A percentile compares a stretch with the other conserved stretches of the same genome.
These are phyloP conservation scores for Emmonsia crescens DNA, from an alignment of 2,329 filamentous ascomycete species.

Conservation along the genomic window DNA sequence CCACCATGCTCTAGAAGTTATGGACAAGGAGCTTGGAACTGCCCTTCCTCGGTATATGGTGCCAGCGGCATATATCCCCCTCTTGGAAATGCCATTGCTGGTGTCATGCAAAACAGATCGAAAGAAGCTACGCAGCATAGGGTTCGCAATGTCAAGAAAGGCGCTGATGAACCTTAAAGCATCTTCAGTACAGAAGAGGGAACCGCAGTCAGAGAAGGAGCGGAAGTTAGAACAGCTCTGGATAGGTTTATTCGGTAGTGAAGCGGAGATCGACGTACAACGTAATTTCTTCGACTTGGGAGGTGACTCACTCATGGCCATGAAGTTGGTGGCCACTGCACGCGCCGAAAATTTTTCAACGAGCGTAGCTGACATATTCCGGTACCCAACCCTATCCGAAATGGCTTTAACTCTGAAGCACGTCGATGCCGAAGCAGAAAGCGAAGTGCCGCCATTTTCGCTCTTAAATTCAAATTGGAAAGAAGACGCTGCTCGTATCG, in stretches of 20 bases:
- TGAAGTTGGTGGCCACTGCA: slow-evolving; percentile 20
- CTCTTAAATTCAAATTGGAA: slow-evolving; percentile 8
- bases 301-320: slow-evolving; percentile 21
- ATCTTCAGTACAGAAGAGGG: slow-evolving; percentile 4
- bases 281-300: slow-evolving; percentile 20
- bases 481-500: slow-evolving; percentile 3
- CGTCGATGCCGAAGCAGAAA: background rate
- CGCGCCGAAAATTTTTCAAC: slow-evolving; percentile 12
- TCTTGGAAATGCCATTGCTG: slow-evolving; percentile 27
- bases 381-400: slow-evolving; percentile 25
- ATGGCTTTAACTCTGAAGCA: slow-evolving; percentile 19
- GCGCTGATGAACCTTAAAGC: slow-evolving; percentile 11
- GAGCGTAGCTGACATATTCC: slow-evolving; percentile 20
- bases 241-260: slow-evolving; percentile 19
- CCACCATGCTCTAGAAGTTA: slow-evolving; percentile 20
- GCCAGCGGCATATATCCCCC: slow-evolving; percentile 28
- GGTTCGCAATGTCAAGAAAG: slow-evolving; percentile 17
- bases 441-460: slow-evolving; percentile 12
- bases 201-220: slow-evolving; percentile 20
- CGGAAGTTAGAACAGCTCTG: slow-evolving; percentile 22
- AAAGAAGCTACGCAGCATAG: slow-evolving; percentile 20
- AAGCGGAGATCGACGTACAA: slow-evolving; percentile 9
- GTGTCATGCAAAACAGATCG: slow-evolving; percentile 29
- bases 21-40: slow-evolving; percentile 27
- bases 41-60: slow-evolving; percentile 31